A percentile compares a stretch with the other conserved stretches of the same genome.
Conservation (phyloP, 768 basidiomycete genomes). For the Russula abietina region DNA sequence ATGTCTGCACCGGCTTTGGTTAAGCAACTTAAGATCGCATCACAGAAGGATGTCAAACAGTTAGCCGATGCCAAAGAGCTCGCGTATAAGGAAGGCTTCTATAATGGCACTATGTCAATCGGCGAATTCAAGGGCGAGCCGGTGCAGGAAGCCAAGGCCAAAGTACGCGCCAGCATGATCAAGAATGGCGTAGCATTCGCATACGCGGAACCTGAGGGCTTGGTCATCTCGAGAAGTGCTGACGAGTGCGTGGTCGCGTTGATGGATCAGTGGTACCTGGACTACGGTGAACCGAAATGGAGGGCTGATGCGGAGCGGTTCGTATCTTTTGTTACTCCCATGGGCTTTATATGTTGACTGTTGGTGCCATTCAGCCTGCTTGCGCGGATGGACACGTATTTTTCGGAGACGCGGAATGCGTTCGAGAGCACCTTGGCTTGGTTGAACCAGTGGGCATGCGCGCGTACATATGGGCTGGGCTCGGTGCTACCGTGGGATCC, state of each 20-base stretch:
- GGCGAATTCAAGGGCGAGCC: conserved; percentile 86
- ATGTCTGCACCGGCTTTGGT: conserved; percentile 82
- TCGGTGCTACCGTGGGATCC: conserved; percentile 96
- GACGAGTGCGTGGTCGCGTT: conserved; percentile 98
- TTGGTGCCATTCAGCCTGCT: conserved; percentile 48
- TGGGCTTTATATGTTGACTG: conserved; percentile 1
- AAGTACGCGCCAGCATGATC: conserved; percentile 82
- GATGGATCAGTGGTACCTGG: conserved; percentile 99
- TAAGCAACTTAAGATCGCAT: conserved; percentile 88
- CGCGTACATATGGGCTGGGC: conserved; percentile 94
- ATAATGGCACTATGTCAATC: conserved; percentile 83
- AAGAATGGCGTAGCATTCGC: conserved; percentile 69
- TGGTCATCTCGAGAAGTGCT: conserved; percentile 83
- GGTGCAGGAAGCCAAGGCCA: conserved; percentile 88
- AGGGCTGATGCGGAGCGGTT: conserved; percentile 78
- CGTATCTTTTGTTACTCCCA: conserved; percentile 28
- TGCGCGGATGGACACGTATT: conserved; percentile 84
- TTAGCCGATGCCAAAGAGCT: conserved; percentile 94
- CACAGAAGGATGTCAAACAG: conserved; percentile 89
- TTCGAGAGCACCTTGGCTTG: conserved; percentile 91
- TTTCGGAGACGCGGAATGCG: conserved; percentile 82
- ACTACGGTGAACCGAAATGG: conserved; percentile 93
- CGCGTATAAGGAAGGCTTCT: conserved; percentile 98
- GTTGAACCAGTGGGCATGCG: conserved; percentile 99
- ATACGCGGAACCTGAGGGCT: conserved; percentile 92